Evolutionary conservation across 179 eudicot species (phyloP).

Genomic region (Drosera spatulata): DNA sequence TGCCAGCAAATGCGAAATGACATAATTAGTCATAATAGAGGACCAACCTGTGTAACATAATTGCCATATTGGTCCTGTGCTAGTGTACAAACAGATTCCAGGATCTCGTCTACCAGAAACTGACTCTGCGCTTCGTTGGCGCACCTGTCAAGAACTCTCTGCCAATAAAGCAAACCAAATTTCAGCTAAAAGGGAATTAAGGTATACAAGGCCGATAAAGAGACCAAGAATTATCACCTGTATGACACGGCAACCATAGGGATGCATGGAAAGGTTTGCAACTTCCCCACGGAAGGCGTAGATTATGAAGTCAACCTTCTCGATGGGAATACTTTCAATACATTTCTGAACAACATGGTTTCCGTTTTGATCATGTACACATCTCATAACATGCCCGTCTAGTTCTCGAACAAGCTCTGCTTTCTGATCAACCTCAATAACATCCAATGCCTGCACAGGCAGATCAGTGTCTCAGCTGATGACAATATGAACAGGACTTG

Average conservation of each 20-base stretch:
- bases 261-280: slow-evolving; percentile 50
- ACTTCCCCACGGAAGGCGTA: slow-evolving; percentile 42
- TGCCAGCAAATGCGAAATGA: too few relatives aligned
- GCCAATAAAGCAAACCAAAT: slow-evolving; percentile 5
- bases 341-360: slow-evolving; percentile 69
- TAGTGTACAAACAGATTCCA: slow-evolving; percentile 44
- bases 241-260: slow-evolving; percentile 64
- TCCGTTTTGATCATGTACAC: slow-evolving; percentile 69
- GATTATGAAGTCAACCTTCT: slow-evolving; percentile 38
- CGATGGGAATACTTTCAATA: slow-evolving; percentile 55
- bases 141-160: slow-evolving; percentile 70
- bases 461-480: not conserved
- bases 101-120: slow-evolving; percentile 43
- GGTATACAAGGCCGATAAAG: not conserved
- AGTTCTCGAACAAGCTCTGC: slow-evolving; percentile 40
- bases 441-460: slow-evolving; percentile 36
- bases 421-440: slow-evolving; percentile 45
- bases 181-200: not conserved
- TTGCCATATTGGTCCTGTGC: slow-evolving; percentile 77
- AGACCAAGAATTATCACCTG: slow-evolving; percentile 24
- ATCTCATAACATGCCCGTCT: slow-evolving; percentile 54
- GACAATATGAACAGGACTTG: not conserved
- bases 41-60: slow-evolving; percentile 58
- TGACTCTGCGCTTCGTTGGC: slow-evolving; percentile 38
- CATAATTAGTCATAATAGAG: not conserved